phyloP scores from a whole-genome alignment of 2,329 filamentous ascomycete species.

The Claviceps fusiformis region DNA sequence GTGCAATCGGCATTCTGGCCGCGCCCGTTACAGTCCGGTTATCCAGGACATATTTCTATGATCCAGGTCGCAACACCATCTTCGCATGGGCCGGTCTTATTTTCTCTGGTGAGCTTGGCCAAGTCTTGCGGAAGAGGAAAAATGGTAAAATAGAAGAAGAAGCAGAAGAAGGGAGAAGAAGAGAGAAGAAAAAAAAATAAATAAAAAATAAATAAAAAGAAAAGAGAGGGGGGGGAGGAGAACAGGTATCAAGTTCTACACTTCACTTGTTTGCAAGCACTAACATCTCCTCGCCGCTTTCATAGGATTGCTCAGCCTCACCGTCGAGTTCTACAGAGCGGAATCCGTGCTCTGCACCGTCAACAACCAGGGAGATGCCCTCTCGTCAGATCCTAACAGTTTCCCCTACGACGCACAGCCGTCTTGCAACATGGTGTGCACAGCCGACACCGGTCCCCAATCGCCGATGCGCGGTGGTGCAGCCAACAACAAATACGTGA shows the following conservation, averaged over 20 bases:
- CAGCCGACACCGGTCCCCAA: constrained; percentile 28
- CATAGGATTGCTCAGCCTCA: constrained; percentile 43
- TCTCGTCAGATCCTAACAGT: constrained; percentile 18
- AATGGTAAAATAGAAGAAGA: too few relatives aligned
- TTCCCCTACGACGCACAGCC: constrained; percentile 31
- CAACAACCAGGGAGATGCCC: constrained; percentile 22
- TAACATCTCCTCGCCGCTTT: too few relatives aligned
- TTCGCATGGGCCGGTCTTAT: constrained; percentile 52
- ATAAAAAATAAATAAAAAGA: too few relatives aligned
- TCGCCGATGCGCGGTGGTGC: constrained; percentile 42
- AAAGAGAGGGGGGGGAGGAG: too few relatives aligned
- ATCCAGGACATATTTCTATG: constrained; percentile 50
- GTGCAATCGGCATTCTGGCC: constrained; percentile 50
- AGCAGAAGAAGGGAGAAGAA: too few relatives aligned
- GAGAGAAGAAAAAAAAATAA: too few relatives aligned
- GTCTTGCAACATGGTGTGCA: constrained; percentile 35
- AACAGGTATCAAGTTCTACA: not conserved
- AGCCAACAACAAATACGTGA: constrained; percentile 47
- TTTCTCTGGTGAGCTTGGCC: constrained; percentile 36
- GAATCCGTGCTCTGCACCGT: constrained; percentile 27
- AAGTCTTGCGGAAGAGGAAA: too few relatives aligned
- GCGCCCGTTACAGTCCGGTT: constrained; percentile 48
- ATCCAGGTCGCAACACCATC: constrained; percentile 50
- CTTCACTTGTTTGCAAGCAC: not conserved
- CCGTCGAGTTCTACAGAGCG: constrained; percentile 50